Percentiles rank a stretch among this genome's conserved stretches.
Evolutionary conservation across 192 early-diverging fungal species (phyloP).

Genomic region (Backusella tuberculispora): DNA sequence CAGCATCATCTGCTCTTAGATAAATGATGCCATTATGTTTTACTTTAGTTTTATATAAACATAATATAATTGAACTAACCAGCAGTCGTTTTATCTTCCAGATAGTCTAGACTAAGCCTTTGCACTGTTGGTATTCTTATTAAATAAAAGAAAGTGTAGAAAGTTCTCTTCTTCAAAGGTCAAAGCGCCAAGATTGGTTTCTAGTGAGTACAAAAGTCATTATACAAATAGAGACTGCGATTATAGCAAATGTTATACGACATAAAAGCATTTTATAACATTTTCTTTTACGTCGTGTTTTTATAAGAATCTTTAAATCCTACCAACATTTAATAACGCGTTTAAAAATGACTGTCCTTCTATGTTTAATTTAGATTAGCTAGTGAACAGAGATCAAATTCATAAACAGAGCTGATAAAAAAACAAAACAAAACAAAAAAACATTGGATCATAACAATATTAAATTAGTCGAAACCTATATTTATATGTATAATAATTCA

Average conservation of each 20-base stretch:
- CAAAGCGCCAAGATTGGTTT: neutral
- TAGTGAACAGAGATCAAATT: no score
- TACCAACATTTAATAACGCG: no score
- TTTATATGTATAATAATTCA: no score
- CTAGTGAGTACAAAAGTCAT: neutral
- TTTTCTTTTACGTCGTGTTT: no score
- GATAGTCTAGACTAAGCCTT: neutral
- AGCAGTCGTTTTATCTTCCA: neutral
- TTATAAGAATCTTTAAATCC: no score
- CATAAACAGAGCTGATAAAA: no score
- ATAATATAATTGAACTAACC: neutral
- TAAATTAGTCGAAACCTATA: no score
- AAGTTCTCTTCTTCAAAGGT: neutral
- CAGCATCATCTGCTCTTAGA: neutral
- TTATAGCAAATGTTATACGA: neutral
- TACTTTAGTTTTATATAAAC: no score
- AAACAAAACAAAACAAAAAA: no score
- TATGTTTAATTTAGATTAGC: no score
- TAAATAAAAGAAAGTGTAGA: neutral
- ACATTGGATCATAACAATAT: no score
- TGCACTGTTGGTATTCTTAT: neutral
- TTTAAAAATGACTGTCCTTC: no score
- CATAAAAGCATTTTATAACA: neutral
- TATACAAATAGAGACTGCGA: conserved; percentile 6
- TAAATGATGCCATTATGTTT: neutral